Percentiles rank a stretch among this genome's conserved stretches.
These are phyloP conservation scores for Ascochyta lentis DNA, from an alignment of 2,329 filamentous ascomycete species.

Conservation along the genomic window DNA sequence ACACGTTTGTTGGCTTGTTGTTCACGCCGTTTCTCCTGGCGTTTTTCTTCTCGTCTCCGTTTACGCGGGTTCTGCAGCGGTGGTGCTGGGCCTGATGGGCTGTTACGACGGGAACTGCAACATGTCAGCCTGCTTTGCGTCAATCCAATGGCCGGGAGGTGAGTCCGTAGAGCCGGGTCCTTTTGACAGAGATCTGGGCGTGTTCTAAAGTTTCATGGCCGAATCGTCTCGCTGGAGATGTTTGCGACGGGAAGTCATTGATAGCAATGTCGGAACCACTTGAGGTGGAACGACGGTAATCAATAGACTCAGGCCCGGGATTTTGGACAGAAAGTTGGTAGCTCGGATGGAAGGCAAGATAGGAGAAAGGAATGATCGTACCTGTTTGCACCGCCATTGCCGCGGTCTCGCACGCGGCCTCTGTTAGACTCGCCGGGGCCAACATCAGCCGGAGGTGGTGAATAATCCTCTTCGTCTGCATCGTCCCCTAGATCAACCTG, in stretches of 20 bases:
- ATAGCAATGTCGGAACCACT: background rate
- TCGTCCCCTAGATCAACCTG: constrained; percentile 38
- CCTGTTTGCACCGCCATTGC: constrained; percentile 37
- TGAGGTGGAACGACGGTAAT: background rate
- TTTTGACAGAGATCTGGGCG: too few species aligned
- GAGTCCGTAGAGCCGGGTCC: too few species aligned
- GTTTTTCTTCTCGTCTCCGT: constrained; percentile 56
- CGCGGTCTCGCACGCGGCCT: constrained; percentile 34
- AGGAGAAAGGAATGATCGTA: constrained; percentile 30
- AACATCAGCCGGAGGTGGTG: constrained; percentile 54
- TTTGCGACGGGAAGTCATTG: background rate
- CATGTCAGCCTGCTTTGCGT: background rate
- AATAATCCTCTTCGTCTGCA: constrained; percentile 52
- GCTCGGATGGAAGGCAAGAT: constrained; percentile 26
- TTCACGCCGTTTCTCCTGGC: constrained; percentile 42
- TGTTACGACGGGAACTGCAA: constrained; percentile 49
- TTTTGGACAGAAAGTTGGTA: constrained; percentile 25
- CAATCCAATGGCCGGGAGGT: background rate
- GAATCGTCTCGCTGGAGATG: background rate
- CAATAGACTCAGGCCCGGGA: constrained; percentile 31
- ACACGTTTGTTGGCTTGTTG: constrained; percentile 47
- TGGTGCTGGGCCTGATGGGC: constrained; percentile 52
- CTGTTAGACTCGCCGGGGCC: constrained; percentile 33
- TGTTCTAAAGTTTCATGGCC: background rate
- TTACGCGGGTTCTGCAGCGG: constrained; percentile 58